Base-by-base conservation (phyloP, 768 basidiomycete species). In the Candolleomyces eurysporus region DNA sequence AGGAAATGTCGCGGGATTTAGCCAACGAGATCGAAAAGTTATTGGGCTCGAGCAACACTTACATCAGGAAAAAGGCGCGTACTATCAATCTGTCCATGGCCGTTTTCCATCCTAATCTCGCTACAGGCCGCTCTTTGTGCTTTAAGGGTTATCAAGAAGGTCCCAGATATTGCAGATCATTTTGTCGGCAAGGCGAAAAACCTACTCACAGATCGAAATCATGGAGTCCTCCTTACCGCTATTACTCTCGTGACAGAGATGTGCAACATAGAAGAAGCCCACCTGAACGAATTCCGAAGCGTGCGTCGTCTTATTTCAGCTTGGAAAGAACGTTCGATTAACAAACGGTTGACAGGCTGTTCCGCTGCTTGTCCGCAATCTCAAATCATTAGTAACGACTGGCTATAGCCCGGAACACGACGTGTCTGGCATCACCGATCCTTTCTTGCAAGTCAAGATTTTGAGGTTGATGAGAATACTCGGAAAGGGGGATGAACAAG, bases 321-420 rank as follows among this genome's bases (percentile, higher is more conserved):
- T 56, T 43, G 54, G 30, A 31, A 13, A 54, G n/a, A 58, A n/a
- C 51, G 43, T 22, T 52, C 13, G 59, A 4, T 49, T 46, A 31
- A 51, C 45, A 32, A 46, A 61, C 69, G 58, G 26, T 61, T 56
- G 45, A 21, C 56, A 96, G 94, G 92, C 91, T 50, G 95, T 98
- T 3, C 92, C 94, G 2, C 78, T 96, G 10, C 89, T 99, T 26
- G 96, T 98, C 57, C 89, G 94, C 64, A 94, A 97, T 68, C 82
- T 99, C 65, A 98, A 98, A 72, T 91, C 94, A 1, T 78, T 98
- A 61, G 93, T 92, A 46, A 95, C 96, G 0, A 97, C 96, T 4
- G 96, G 96, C 9, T 98, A 97, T 75, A 96, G 94, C 67, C 96
- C 97, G 22, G 97, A 98, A 72, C 97, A 98, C 69, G 97, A 99